These are phyloP conservation scores for Persicaria maculosa DNA, from an alignment of 148 eudicot species.

Conservation along the genomic window DNA sequence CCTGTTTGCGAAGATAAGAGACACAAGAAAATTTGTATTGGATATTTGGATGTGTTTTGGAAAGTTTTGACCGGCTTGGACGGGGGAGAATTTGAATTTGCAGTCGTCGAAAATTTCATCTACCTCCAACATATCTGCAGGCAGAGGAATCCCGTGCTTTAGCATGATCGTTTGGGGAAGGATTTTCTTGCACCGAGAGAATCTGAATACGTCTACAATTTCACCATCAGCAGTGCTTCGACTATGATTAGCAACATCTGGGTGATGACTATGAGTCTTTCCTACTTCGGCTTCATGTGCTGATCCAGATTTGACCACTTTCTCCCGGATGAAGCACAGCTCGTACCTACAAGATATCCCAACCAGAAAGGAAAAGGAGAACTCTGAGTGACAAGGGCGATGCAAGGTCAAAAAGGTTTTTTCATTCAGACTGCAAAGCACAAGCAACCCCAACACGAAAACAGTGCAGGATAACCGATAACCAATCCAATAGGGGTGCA, in stretches of 20 bases:
- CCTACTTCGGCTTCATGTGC: constrained; percentile 52
- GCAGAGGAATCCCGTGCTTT: constrained; percentile 76
- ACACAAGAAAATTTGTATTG: not conserved
- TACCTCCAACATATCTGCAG: constrained; percentile 87
- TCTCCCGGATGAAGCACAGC: constrained; percentile 81
- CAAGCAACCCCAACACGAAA: no score
- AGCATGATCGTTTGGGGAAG: constrained; percentile 71
- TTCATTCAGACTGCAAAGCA: no score
- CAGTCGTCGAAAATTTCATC: not conserved
- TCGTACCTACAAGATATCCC: constrained; percentile 55
- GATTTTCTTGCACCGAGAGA: constrained; percentile 83
- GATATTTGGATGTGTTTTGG: not conserved
- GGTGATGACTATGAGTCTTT: constrained; percentile 43
- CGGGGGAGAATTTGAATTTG: not conserved
- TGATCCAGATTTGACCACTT: constrained; percentile 52
- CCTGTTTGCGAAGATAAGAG: constrained; percentile 26
- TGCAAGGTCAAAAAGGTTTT: not conserved
- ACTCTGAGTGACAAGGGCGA: not conserved
- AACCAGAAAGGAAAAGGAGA: not conserved
- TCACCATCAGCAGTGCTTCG: constrained; percentile 49
- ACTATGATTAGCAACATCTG: constrained; percentile 44
- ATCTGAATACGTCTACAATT: constrained; percentile 62
- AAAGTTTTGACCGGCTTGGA: no score
- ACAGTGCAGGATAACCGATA: no score
- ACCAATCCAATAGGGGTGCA: not conserved